A percentile compares a stretch with the other conserved stretches of the same genome.
These are phyloP conservation scores for Pleurostoma richardsiae DNA, from an alignment of 2,329 filamentous ascomycete genomes.

Conservation along the genomic window DNA sequence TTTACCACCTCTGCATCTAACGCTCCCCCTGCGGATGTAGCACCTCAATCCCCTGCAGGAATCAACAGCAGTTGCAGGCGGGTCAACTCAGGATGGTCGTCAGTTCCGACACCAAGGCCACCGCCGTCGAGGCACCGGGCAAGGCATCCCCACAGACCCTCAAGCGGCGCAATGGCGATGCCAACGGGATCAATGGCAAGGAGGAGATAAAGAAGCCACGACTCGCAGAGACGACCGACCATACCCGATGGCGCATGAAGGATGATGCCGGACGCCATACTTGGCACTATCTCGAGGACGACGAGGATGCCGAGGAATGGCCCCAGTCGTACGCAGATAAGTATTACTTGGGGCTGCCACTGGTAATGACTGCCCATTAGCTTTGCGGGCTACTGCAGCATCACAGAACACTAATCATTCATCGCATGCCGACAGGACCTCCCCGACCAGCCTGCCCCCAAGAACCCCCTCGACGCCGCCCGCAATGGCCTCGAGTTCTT, in stretches of 20 bases:
- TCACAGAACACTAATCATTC: not conserved
- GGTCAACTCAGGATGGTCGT: too few species aligned
- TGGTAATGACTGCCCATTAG: conserved; percentile 43
- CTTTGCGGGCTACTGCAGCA: too few species aligned
- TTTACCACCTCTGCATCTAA: too few species aligned
- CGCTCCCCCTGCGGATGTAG: too few species aligned
- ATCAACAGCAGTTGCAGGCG: too few species aligned
- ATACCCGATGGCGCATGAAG: conserved; percentile 75
- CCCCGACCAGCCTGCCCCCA: conserved; percentile 64
- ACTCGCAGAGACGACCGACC: conserved; percentile 64
- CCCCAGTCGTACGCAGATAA: conserved; percentile 87
- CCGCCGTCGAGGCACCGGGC: not conserved
- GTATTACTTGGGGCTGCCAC: conserved; percentile 75
- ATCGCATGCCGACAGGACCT: conserved; percentile 52
- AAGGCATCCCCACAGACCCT: not conserved
- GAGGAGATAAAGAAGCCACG: conserved; percentile 36
- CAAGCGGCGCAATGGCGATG: conserved; percentile 32
- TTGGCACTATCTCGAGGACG: conserved; percentile 85
- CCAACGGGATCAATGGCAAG: conserved; percentile 27
- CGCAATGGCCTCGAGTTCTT: conserved; percentile 85
- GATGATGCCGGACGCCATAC: conserved; percentile 83
- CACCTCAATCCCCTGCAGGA: too few species aligned
- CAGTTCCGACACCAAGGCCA: not conserved
- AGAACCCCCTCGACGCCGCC: conserved; percentile 70
- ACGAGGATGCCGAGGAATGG: conserved; percentile 68